A percentile compares a stretch with the other conserved stretches of the same genome.
Conservation (phyloP, 768 basidiomycete species). For the Phlebiopsis flavidoalba region DNA sequence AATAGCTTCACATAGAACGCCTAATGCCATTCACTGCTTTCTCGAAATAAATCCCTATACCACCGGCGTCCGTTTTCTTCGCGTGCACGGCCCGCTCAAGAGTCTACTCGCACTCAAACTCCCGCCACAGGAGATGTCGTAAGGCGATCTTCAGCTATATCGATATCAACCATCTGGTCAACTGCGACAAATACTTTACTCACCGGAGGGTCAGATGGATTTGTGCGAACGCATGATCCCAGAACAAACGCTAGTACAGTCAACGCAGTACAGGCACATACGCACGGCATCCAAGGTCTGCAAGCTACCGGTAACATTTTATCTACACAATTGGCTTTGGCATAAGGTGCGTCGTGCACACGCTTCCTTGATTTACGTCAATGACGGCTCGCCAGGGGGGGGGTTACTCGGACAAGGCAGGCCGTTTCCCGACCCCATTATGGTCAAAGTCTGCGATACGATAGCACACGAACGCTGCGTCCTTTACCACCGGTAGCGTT, state of each 20-base stretch:
- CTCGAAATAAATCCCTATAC: constrained; percentile 44
- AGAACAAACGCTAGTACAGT: constrained; percentile 36
- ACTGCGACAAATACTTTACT: constrained; percentile 59
- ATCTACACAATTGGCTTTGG: constrained; percentile 86
- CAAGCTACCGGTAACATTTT: constrained; percentile 73
- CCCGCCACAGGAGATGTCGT: constrained; percentile 64
- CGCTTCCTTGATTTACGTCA: neutral
- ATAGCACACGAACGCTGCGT: constrained; percentile 78
- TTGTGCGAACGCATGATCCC: constrained; percentile 65
- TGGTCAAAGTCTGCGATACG: constrained; percentile 90
- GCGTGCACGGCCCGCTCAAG: constrained; percentile 52
- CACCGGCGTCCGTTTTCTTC: constrained; percentile 52
- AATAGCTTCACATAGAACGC: constrained; percentile 32
- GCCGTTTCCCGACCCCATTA: constrained; percentile 83
- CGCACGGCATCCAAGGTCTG: constrained; percentile 76
- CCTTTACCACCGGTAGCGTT: constrained; percentile 85
- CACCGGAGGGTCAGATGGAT: constrained; percentile 71
- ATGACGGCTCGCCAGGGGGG: neutral
- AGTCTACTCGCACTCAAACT: constrained; percentile 67
- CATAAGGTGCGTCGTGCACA: constrained; percentile 51
- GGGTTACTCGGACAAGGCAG: constrained; percentile 86
- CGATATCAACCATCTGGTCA: constrained; percentile 58
- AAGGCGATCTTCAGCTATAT: constrained; percentile 51
- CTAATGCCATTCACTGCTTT: constrained; percentile 32
- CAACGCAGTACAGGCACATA: constrained; percentile 69